Conservation (phyloP, 495 filamentous ascomycete species). For the Daldinia grandis region DNA sequence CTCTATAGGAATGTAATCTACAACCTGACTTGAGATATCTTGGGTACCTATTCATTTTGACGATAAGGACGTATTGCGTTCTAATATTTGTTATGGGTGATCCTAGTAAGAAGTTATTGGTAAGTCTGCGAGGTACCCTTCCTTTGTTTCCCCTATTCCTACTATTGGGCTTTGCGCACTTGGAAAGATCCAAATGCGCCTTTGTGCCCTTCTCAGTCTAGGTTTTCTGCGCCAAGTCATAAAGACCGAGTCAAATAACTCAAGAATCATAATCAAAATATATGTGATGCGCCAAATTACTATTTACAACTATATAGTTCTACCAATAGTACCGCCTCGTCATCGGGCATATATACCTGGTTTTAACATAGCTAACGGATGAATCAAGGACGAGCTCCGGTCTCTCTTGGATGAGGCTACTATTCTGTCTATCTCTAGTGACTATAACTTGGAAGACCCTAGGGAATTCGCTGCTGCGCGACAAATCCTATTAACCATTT, state of each 20-base stretch:
- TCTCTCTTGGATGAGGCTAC: slow-evolving; percentile 58
- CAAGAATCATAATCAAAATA: not conserved
- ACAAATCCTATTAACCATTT: slow-evolving; percentile 64
- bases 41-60: not conserved
- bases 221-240: not conserved
- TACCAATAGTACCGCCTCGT: not conserved
- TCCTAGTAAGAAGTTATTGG: slow-evolving; percentile 27
- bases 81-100: slow-evolving; percentile 28
- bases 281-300: not conserved
- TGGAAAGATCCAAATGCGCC: no score
- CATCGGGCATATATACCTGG: not conserved
- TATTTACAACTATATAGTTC: not conserved
- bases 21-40: not conserved
- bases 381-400: slow-evolving; percentile 42
- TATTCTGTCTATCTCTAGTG: slow-evolving; percentile 69
- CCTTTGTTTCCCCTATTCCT: not conserved
- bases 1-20: not conserved
- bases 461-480: slow-evolving; percentile 62
- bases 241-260: not conserved
- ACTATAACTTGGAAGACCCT: slow-evolving; percentile 66
- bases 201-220: not conserved
- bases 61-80: not conserved
- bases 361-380: slow-evolving; percentile 7
- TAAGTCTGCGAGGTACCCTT: slow-evolving; percentile 12
- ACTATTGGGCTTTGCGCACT: not conserved